Conservation (phyloP, 2,329 filamentous ascomycete species). For the Sclerotinia borealis region DNA sequence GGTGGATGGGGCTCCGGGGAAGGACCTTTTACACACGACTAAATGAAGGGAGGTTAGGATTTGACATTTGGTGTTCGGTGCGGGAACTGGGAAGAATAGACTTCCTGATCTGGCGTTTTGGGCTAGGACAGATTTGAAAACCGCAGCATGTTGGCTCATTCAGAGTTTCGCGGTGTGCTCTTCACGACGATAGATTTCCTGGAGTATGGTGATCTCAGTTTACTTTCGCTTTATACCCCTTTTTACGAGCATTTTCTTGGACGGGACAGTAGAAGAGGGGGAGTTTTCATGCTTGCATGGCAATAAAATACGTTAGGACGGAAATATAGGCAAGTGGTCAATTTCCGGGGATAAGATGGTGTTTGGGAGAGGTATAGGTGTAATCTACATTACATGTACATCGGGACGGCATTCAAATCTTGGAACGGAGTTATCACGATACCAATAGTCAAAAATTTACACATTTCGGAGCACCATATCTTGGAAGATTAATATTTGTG, state of each 20-base stretch:
- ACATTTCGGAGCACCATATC: not conserved
- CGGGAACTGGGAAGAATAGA: not conserved
- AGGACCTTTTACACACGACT: not conserved
- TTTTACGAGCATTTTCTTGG: not conserved
- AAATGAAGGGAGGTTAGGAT: not conserved
- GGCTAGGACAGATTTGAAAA: not conserved
- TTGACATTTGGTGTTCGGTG: not conserved
- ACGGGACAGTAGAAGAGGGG: constrained; percentile 1
- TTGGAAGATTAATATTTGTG: not conserved
- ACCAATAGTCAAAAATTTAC: not conserved
- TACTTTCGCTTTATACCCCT: constrained; percentile 6
- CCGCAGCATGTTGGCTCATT: not conserved
- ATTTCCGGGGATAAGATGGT: not conserved
- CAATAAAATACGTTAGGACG: constrained; percentile 3
- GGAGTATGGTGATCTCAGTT: not conserved
- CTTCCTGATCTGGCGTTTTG: not conserved
- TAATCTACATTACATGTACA: constrained; percentile 2
- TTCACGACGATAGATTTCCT: not conserved
- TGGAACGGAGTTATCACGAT: not conserved
- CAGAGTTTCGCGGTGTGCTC: not conserved
- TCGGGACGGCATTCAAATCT: not conserved
- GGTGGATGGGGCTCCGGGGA: not conserved
- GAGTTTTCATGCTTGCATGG: not conserved
- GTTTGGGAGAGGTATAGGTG: not conserved
- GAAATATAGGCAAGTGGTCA: not conserved